These are phyloP conservation scores for Scheffersomyces lignosus DNA, from an alignment of 805 yeast genomes.

Conservation along the genomic window DNA sequence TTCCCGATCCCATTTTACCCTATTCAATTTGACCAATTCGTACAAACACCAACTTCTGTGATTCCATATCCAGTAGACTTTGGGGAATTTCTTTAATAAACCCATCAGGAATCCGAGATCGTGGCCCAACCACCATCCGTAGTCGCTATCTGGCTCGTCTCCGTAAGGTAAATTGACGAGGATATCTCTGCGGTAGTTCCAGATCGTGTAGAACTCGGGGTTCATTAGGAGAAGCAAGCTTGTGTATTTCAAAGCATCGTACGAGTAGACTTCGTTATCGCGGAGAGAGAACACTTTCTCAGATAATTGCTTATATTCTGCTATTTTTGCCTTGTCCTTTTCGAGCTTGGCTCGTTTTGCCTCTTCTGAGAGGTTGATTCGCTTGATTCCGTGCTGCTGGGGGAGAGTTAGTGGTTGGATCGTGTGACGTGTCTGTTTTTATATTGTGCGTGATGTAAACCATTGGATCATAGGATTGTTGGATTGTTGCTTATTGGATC, in stretches of 20 bases:
- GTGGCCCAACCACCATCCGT: constrained; percentile 36
- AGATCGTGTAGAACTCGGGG: constrained; percentile 85
- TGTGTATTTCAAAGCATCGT: constrained; percentile 51
- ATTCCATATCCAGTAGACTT: constrained; percentile 96
- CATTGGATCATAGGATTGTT: too few relatives aligned
- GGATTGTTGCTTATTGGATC: too few relatives aligned
- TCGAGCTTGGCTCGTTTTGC: constrained; percentile 50
- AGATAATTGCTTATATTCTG: constrained; percentile 50
- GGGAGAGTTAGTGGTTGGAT: too few relatives aligned
- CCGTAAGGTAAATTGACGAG: constrained; percentile 34
- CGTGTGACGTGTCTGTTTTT: too few relatives aligned
- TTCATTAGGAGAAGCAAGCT: constrained; percentile 60
- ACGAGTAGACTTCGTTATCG: constrained; percentile 10
- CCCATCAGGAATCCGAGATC: constrained; percentile 65
- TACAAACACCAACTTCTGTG: constrained; percentile 81
- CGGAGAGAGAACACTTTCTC: constrained; percentile 39
- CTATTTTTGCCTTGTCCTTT: constrained; percentile 63
- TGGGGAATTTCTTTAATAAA: constrained; percentile 68
- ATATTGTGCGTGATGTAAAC: too few relatives aligned
- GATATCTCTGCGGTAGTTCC: constrained; percentile 87
- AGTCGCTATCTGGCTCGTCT: constrained; percentile 5
- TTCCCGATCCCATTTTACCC: constrained; percentile 70
- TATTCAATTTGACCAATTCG: constrained; percentile 42
- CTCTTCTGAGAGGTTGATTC: constrained; percentile 57
- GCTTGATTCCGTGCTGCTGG: constrained; percentile 70